Evolutionary conservation across 129 eudicot species (phyloP), one percentile per base, ranked within the genome.

Genomic region (Chrysanthemum lavandulifolium): DNA sequence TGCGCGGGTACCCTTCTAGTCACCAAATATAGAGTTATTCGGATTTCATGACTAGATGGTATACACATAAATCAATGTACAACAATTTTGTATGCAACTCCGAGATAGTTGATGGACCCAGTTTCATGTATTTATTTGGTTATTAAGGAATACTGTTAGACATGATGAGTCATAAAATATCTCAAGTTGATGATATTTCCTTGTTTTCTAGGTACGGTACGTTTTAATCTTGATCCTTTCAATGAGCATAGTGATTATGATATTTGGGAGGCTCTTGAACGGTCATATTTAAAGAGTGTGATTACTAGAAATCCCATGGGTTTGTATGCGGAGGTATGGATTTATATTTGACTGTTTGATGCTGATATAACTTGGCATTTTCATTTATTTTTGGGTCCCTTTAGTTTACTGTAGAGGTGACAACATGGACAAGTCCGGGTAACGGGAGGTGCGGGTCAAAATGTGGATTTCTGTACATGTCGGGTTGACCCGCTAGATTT

Each of bases 141-240:
- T 12, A 58, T 13, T 65, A 29, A 25, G 54, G 49, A 23, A 19
- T 13, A 36, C 43, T 31, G 16, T 56, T 19, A 36, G 33, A 57
- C 13, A 16, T 59, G 18, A 16, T 10, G 6, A 51, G 16, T 62
- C 31, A 49, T 19, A 15, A 31, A 13, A 10, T 13, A 51, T 73
- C 53, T 51, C 67, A 65, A 18, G 27, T 48, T 66, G 29, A 16
- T 69, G 10, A 69, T 21, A 13, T 23, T 54, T 73, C 29, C 45
- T 56, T 48, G 66, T 23, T 74, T 82, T 50, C 18, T 77, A 94
- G 97, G 98, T 51, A 84, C 83, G 58, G 94, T 94, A 67, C 84
- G 99, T 33, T 94, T 94, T 80, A 94, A 94, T 86, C 99, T 94
- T 69, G 99, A 94, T 83, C 99, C 99, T 53, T 94, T 94, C 60